A percentile compares a stretch with the other conserved stretches of the same genome.
Conservation (phyloP, 257 asterid species). For the Solanum commersonii region DNA sequence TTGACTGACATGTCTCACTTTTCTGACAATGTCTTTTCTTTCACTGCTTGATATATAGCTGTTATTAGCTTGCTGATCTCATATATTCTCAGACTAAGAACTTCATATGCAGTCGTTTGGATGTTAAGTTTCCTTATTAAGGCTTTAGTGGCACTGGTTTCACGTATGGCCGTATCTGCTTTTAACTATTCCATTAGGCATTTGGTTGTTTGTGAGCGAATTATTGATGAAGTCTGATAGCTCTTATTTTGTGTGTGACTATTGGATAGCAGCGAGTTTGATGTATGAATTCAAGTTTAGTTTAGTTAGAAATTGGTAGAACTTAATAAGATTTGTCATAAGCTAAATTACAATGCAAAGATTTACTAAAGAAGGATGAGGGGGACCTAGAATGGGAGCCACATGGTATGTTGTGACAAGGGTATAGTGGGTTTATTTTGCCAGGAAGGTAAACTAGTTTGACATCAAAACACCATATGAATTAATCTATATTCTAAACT, state of each 20-base stretch:
- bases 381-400: neutral
- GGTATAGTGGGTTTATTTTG: neutral
- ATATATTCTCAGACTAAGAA: neutral
- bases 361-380: neutral
- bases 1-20: neutral
- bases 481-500: neutral
- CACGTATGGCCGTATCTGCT: neutral
- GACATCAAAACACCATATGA: neutral
- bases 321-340: neutral
- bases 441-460: neutral
- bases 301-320: neutral
- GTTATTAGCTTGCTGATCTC: neutral
- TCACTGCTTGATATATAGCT: neutral
- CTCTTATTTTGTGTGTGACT: neutral
- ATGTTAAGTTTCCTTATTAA: neutral
- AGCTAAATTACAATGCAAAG: neutral
- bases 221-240: neutral
- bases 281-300: neutral
- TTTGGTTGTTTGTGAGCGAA: neutral
- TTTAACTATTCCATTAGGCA: neutral
- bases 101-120: neutral
- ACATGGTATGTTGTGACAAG: neutral
- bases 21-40: neutral
- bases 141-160: neutral
- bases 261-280: neutral